Base-by-base conservation (phyloP, 2,329 filamentous ascomycete genomes). In the Drechslerella coelobrocha region DNA sequence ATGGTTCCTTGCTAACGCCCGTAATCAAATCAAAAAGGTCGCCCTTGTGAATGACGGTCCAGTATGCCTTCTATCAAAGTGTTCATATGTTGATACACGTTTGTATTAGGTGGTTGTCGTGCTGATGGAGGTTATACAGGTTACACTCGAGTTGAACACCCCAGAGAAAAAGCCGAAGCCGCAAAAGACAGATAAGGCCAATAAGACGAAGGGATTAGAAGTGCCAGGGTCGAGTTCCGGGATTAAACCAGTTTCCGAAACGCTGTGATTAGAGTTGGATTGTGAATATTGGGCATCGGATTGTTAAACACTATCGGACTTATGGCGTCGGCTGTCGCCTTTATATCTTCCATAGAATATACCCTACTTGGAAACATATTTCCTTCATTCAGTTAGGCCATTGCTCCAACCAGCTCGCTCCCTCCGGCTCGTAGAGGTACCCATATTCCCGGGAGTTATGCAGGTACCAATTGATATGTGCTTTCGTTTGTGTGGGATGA, bases 1-100 rank as follows among this genome's bases (percentile, higher is more conserved):
- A n/a, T n/a, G n/a, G n/a, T n/a, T n/a, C n/a, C n/a, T n/a, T n/a
- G n/a, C n/a, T n/a, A n/a, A n/a, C n/a, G n/a, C n/a, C 10, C 7
- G 21, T 4, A 43, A 23, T 26, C 2, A 6, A 41, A 10, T 47
- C 27, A 47, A n/a, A 14, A 56, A 71, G 66, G 66, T 71, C 4
- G 59, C 66, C 23, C 39, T 71, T 6, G 66, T 71, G 19, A 71
- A 71, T 19, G 66, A 71, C n/a, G 66, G 66, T 6, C 66, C 66
- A 23, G 66, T 61, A 61, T 24, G 59, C 31, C 12, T 52, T 6
- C 12, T 31, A 6, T 12, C 29, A 31, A 6, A 6, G 29, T 31
- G 29, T 6, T 31, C 31, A 4, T 14, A 6, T 29, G 9, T 8
- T 14, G 14, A 1, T 19, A 19, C 10, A 23, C 14, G 31, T 47